Percentiles rank a stretch among this genome's conserved stretches.
Conservation (phyloP, 73 alveolate species). For the Paramecium sonneborni region DNA sequence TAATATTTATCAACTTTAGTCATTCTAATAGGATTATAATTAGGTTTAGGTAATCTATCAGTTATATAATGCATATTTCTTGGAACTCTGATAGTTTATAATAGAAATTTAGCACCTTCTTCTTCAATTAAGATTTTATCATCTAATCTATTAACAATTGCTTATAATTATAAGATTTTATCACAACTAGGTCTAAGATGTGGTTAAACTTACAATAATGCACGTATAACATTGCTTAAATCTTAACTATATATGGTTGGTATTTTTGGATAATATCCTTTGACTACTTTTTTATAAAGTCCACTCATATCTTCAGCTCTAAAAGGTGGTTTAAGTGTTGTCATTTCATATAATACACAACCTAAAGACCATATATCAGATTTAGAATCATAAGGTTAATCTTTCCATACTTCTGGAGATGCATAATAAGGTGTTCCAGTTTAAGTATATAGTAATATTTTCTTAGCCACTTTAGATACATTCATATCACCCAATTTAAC, state of each 20-base stretch:
- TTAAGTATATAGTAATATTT: slow-evolving; percentile 86
- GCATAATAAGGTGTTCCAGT: slow-evolving; percentile 99
- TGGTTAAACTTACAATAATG: slow-evolving; percentile 70
- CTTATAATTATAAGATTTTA: slow-evolving; percentile 48
- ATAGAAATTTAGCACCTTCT: slow-evolving; percentile 58
- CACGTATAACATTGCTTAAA: slow-evolving; percentile 71
- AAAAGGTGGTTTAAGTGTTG: slow-evolving; percentile 95
- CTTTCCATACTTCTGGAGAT: slow-evolving; percentile 98
- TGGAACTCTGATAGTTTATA: slow-evolving; percentile 92
- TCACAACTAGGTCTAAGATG: slow-evolving; percentile 64
- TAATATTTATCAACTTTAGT: slow-evolving; percentile 37
- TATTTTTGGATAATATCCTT: slow-evolving; percentile 79
- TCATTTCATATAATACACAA: slow-evolving; percentile 95
- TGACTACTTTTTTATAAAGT: slow-evolving; percentile 79
- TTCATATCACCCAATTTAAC: slow-evolving; percentile 94
- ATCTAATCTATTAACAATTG: slow-evolving; percentile 56
- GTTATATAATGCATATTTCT: slow-evolving; percentile 80
- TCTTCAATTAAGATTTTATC: slow-evolving; percentile 49
- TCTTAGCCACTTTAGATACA: slow-evolving; percentile 88
- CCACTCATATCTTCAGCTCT: slow-evolving; percentile 96
- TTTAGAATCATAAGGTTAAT: slow-evolving; percentile 93
- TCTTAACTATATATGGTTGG: slow-evolving; percentile 80
- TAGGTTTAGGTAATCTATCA: slow-evolving; percentile 92
- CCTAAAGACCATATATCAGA: slow-evolving; percentile 97
- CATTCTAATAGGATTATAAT: slow-evolving; percentile 72